phyloP scores from a whole-genome alignment of 2,329 filamentous ascomycete species.

The Incumbomyces delicatus region DNA sequence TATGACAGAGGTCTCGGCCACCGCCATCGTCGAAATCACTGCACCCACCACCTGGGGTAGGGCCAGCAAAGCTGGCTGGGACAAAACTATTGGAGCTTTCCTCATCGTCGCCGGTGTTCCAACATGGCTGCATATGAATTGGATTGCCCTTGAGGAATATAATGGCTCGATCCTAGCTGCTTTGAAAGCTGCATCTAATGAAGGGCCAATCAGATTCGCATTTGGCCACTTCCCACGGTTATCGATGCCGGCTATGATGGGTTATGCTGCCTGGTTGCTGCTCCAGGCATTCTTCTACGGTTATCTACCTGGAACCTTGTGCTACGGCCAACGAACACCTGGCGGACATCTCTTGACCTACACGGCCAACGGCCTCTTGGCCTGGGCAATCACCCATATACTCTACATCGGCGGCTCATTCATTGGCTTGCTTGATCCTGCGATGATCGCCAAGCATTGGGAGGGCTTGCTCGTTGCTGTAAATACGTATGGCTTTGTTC shows the following conservation, averaged over 20 bases:
- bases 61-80: constrained; percentile 6
- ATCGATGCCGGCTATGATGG: not conserved
- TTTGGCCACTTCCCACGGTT: constrained; percentile 2
- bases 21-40: constrained; percentile 5
- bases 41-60: constrained; percentile 5
- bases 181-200: not conserved
- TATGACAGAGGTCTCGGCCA: not conserved
- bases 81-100: constrained; percentile 3
- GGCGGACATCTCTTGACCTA: constrained; percentile 8
- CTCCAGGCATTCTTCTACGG: constrained; percentile 8
- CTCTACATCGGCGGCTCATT: not conserved
- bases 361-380: constrained; percentile 8
- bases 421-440: constrained; percentile 5
- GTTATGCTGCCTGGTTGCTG: constrained; percentile 7
- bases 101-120: constrained; percentile 1
- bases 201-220: constrained; percentile 4
- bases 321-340: constrained; percentile 7
- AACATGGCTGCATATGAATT: constrained; percentile 7
- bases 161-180: constrained; percentile 6
- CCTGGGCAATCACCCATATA: constrained; percentile 4
- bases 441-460: constrained; percentile 7
- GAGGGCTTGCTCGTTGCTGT: constrained; percentile 6
- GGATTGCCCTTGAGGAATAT: constrained; percentile 7
- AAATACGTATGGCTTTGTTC: constrained; percentile 7
- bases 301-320: constrained; percentile 5